Conservation (phyloP, 139 green algal species). For the Micromonas commoda region DNA sequence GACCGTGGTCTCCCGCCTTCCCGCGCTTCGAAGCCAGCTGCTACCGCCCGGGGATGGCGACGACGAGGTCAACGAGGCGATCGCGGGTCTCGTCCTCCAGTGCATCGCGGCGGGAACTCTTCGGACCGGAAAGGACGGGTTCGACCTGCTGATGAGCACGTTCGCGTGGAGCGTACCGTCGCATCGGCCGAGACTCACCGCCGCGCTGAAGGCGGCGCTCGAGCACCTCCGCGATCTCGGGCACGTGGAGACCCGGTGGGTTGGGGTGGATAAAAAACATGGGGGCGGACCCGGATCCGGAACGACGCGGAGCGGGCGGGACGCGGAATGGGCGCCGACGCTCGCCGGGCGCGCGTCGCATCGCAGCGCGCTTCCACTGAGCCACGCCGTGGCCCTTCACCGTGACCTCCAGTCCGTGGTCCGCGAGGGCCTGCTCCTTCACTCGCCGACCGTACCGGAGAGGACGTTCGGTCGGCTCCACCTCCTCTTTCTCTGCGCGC, state of each 20-base stretch:
- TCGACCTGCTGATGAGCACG: background rate
- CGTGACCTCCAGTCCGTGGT: background rate
- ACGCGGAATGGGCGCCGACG: background rate
- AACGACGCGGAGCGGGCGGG: no score
- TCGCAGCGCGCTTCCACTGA: background rate
- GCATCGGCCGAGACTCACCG: background rate
- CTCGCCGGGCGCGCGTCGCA: background rate
- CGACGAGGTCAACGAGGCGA: no score
- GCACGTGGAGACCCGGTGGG: background rate
- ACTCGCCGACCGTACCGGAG: background rate
- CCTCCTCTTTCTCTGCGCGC: constrained; percentile 1
- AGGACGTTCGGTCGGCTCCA: no score
- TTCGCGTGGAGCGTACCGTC: background rate
- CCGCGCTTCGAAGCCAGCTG: no score
- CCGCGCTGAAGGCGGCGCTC: no score
- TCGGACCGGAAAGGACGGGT: background rate
- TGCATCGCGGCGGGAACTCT: background rate
- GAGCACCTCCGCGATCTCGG: background rate
- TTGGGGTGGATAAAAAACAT: no score
- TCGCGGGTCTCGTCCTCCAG: background rate
- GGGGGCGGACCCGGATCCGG: no score
- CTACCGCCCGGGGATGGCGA: no score
- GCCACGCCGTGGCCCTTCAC: background rate
- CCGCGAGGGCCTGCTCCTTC: background rate
- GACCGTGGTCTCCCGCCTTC: no score